A percentile compares a stretch with the other conserved stretches of the same genome.
These are phyloP conservation scores for Lactarius vividus DNA, from an alignment of 768 basidiomycete genomes.

Conservation along the genomic window DNA sequence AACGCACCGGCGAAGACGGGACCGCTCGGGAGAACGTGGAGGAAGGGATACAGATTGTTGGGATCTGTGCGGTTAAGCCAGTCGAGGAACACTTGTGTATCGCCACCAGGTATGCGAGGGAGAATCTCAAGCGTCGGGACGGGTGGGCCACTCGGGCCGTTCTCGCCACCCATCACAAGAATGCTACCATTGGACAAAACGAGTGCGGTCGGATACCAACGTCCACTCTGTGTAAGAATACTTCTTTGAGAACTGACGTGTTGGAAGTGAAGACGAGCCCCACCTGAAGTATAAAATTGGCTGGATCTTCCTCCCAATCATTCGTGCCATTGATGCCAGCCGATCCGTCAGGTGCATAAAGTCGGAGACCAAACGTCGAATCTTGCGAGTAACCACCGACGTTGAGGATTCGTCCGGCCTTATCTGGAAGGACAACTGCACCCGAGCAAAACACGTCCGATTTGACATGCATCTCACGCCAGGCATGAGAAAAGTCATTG, in stretches of 20 bases:
- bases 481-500: conserved; percentile 45
- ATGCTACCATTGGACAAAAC: conserved; percentile 72
- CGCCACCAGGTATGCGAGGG: conserved; percentile 62
- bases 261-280: background rate
- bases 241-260: background rate
- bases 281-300: conserved; percentile 60
- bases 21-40: conserved; percentile 66
- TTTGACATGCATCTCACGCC: conserved; percentile 76
- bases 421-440: conserved; percentile 71
- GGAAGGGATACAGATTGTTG: conserved; percentile 77
- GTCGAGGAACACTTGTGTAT: conserved; percentile 57
- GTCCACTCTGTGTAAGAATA: conserved; percentile 42
- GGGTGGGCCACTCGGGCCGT: conserved; percentile 60
- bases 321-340: conserved; percentile 69
- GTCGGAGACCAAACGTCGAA: conserved; percentile 69
- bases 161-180: conserved; percentile 72
- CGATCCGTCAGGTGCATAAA: conserved; percentile 68
- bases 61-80: conserved; percentile 73
- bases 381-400: conserved; percentile 68
- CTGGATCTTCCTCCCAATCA: conserved; percentile 75
- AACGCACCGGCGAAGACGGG: conserved; percentile 65
- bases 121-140: conserved; percentile 71
- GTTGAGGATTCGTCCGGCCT: conserved; percentile 60
- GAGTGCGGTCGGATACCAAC: conserved; percentile 73
- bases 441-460: conserved; percentile 80